These are phyloP conservation scores for Penicillium paxilli DNA, from an alignment of 495 filamentous ascomycete species.

Conservation along the genomic window DNA sequence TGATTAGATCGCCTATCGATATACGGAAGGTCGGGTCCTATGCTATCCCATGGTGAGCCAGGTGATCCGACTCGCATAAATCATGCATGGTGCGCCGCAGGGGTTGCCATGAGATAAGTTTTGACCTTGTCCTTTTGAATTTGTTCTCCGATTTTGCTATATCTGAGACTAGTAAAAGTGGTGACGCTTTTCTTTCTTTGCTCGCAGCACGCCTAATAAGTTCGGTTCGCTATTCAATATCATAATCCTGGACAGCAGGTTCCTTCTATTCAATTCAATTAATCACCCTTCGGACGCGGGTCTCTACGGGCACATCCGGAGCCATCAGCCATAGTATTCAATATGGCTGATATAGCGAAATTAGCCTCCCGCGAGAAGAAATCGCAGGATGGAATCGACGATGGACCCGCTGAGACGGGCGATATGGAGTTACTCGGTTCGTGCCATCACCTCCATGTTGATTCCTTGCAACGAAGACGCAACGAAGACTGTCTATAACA, in stretches of 20 bases:
- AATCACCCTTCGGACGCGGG: no score
- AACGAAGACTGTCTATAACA: no score
- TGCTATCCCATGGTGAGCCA: no score
- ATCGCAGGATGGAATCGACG: background rate
- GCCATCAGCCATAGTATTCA: no score
- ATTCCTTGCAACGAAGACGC: background rate
- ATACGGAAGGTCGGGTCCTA: background rate
- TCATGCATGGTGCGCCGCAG: background rate
- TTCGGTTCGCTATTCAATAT: no score
- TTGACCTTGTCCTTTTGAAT: background rate
- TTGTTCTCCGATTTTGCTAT: no score
- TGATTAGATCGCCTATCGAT: background rate
- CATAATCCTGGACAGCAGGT: no score
- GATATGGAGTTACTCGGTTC: conserved; percentile 3
- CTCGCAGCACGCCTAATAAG: no score
- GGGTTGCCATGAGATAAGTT: background rate
- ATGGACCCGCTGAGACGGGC: background rate
- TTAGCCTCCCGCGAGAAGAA: conserved; percentile 5
- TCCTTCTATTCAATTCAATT: no score
- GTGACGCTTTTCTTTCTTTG: no score
- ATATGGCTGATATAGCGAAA: conserved; percentile 15
- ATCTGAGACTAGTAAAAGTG: no score
- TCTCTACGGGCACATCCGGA: no score
- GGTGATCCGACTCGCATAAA: background rate
- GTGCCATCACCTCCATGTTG: background rate